A percentile compares a stretch with the other conserved stretches of the same genome.
Evolutionary conservation across 1,139 yeast genomes (phyloP).

Genomic region (Debaryomycetaceae sp.): DNA sequence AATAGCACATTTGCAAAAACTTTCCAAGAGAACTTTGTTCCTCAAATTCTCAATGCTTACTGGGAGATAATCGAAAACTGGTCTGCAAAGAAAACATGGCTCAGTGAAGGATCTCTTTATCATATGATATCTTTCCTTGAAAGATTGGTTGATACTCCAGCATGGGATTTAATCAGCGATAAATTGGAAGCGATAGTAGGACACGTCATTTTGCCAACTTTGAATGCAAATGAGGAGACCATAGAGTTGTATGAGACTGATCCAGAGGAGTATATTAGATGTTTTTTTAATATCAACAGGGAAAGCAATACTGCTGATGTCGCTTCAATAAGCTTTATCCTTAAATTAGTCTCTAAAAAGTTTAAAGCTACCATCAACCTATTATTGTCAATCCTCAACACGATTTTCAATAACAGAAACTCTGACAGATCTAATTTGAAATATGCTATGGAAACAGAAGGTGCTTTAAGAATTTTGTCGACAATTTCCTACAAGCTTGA

Average conservation of each 20-base stretch:
- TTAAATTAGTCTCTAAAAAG: conserved; percentile 44
- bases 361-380: conserved; percentile 41
- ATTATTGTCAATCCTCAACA: conserved; percentile 47
- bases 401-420: conserved; percentile 44
- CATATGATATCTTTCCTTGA: conserved; percentile 64
- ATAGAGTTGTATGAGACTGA: conserved; percentile 68
- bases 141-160: conserved; percentile 53
- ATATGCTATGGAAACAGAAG: conserved; percentile 44
- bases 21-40: conserved; percentile 53
- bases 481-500: conserved; percentile 44
- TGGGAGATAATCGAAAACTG: conserved; percentile 60
- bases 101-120: conserved; percentile 56
- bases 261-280: conserved; percentile 69
- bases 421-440: conserved; percentile 26
- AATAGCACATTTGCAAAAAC: conserved; percentile 40
- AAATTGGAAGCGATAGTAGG: conserved; percentile 57
- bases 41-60: conserved; percentile 56
- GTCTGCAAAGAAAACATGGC: conserved; percentile 55
- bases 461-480: conserved; percentile 48
- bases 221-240: conserved; percentile 53
- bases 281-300: conserved; percentile 65
- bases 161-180: conserved; percentile 52
- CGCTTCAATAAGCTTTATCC: conserved; percentile 76
- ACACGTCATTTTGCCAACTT: conserved; percentile 61
- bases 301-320: conserved; percentile 75